Conservation (phyloP, 805 yeast genomes). For the Blastobotrys americana region DNA sequence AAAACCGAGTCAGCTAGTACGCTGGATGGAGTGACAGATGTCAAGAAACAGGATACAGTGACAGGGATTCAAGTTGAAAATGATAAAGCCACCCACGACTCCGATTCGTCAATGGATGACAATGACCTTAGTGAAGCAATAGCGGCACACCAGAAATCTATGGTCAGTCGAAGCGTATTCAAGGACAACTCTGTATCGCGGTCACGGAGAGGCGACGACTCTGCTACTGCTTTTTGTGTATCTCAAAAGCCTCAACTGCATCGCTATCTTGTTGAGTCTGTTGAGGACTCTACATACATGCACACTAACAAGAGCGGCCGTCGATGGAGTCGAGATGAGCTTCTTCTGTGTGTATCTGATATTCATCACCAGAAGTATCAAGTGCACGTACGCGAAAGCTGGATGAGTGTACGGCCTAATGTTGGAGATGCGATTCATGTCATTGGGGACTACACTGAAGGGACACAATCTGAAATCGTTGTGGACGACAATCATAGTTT, state of each 20-base stretch:
- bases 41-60: too few species aligned
- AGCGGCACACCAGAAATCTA: too few species aligned
- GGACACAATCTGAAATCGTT: constrained; percentile 24
- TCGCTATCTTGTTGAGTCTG: neutral
- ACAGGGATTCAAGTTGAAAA: too few species aligned
- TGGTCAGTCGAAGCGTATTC: neutral
- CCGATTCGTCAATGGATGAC: too few species aligned
- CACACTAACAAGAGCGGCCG: too few species aligned
- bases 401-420: constrained; percentile 2
- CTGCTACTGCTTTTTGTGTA: neutral
- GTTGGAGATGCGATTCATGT: constrained; percentile 3
- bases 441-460: constrained; percentile 3
- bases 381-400: constrained; percentile 3
- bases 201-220: neutral
- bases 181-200: neutral
- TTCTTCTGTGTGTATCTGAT: too few species aligned
- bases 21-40: too few species aligned
- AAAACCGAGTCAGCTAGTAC: too few species aligned
- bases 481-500: constrained; percentile 52
- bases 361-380: too few species aligned
- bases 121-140: too few species aligned
- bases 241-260: neutral
- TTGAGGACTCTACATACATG: neutral
- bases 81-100: too few species aligned
- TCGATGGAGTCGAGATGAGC: too few species aligned